Evolutionary conservation across 1,284 basidiomycete genomes (phyloP).

Genomic region (Ceratobasidium papillatum): DNA sequence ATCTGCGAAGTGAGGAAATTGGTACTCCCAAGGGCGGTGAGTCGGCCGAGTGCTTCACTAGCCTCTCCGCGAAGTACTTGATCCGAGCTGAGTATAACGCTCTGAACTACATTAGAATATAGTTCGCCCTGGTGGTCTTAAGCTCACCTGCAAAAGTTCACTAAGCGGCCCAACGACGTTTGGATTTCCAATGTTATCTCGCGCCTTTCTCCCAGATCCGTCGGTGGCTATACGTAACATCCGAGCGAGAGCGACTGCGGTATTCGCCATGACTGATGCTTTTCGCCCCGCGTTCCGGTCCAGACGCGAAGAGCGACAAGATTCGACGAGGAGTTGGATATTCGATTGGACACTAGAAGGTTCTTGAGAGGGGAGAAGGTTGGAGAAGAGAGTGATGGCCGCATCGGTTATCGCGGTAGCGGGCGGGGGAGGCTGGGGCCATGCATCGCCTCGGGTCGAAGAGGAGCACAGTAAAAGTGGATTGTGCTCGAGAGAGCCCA

Average conservation of each 20-base stretch:
- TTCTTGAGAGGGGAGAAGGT: slow-evolving; percentile 83
- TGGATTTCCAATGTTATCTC: slow-evolving; percentile 73
- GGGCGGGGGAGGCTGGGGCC: slow-evolving; percentile 75
- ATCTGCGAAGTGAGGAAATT: slow-evolving; percentile 88
- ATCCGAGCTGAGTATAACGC: slow-evolving; percentile 85
- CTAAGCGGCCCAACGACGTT: slow-evolving; percentile 77
- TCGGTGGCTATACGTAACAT: slow-evolving; percentile 67
- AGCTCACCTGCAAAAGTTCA: slow-evolving; percentile 76
- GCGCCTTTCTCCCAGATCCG: slow-evolving; percentile 62
- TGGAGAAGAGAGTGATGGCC: slow-evolving; percentile 85
- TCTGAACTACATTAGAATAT: slow-evolving; percentile 56
- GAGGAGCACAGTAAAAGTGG: slow-evolving; percentile 71
- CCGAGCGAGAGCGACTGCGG: slow-evolving; percentile 80
- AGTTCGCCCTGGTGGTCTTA: background rate
- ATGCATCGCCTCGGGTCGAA: slow-evolving; percentile 56
- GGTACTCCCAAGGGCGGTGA: slow-evolving; percentile 86
- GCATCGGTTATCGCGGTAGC: slow-evolving; percentile 89
- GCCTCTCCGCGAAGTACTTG: slow-evolving; percentile 77
- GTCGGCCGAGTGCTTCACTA: slow-evolving; percentile 90
- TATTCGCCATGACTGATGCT: slow-evolving; percentile 86
- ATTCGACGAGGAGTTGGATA: slow-evolving; percentile 75
- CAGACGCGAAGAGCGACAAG: slow-evolving; percentile 77
- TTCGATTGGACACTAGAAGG: slow-evolving; percentile 71
- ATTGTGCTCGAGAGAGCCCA: slow-evolving; percentile 89
- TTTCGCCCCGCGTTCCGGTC: slow-evolving; percentile 92